These are phyloP conservation scores for Pinus tabuliformis DNA, from an alignment of 75 land plant species.

Conservation along the genomic window DNA sequence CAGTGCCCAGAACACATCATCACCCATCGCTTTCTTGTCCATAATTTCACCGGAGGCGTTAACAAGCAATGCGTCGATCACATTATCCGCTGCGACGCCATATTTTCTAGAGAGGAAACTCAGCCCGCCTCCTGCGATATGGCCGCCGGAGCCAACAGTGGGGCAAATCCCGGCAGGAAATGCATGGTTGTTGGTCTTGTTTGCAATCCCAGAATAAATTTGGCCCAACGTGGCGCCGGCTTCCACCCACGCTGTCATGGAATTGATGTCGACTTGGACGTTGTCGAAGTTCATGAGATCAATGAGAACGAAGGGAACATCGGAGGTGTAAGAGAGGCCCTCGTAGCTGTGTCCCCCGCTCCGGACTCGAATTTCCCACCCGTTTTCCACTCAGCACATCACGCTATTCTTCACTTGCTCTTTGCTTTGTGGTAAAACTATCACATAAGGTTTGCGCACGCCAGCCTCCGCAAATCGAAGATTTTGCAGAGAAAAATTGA, in stretches of 20 bases:
- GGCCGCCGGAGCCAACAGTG: conserved; percentile 42
- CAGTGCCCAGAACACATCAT: conserved; percentile 45
- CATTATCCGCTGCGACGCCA: conserved; percentile 29
- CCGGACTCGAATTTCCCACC: conserved; percentile 17
- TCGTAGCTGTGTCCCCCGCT: conserved; percentile 28
- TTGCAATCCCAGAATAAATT: conserved; percentile 16
- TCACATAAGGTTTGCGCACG: conserved; percentile 10
- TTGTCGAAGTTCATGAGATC: conserved; percentile 26
- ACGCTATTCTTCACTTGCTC: conserved; percentile 1
- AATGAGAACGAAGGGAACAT: conserved; percentile 17
- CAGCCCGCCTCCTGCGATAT: conserved; percentile 34
- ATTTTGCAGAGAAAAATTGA: conserved; percentile 32
- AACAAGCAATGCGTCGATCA: conserved; percentile 28
- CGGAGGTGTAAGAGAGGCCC: conserved; percentile 14
- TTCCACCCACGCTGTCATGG: conserved; percentile 27
- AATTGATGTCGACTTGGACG: conserved; percentile 10
- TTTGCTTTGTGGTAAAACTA: conserved; percentile 15
- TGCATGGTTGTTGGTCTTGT: background rate
- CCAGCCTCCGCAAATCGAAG: conserved; percentile 23
- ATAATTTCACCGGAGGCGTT: conserved; percentile 24
- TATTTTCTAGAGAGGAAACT: conserved; percentile 26
- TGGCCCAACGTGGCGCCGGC: conserved; percentile 36
- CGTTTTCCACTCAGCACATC: conserved; percentile 3
- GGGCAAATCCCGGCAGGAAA: conserved; percentile 41
- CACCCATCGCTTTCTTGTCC: conserved; percentile 27